Evolutionary conservation across 495 filamentous ascomycete species (phyloP).

Genomic region (Neurospora sublineolata): DNA sequence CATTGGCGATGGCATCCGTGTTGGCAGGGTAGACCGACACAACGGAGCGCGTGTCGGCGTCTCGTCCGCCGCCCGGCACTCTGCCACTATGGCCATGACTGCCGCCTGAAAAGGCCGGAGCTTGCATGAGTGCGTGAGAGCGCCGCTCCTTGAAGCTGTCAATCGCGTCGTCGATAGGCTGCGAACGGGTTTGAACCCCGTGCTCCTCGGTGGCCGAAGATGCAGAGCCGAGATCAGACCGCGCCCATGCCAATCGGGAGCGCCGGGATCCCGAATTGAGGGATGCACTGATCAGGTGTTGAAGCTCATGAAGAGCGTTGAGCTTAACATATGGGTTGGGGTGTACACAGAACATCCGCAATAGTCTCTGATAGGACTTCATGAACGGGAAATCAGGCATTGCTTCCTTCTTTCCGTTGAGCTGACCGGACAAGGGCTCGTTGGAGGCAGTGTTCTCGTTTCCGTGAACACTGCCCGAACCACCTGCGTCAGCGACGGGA

Average conservation of each 20-base stretch:
- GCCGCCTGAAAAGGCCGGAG: conserved; percentile 12
- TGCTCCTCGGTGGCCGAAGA: conserved; percentile 24
- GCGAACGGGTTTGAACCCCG: conserved; percentile 12
- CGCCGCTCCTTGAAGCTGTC: conserved; percentile 60
- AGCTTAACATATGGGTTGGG: conserved; percentile 82
- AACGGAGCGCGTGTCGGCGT: conserved; percentile 32
- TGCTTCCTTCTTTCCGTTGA: conserved; percentile 27
- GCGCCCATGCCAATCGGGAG: conserved; percentile 22
- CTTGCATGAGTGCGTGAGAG: conserved; percentile 40
- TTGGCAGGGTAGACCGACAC: conserved; percentile 34
- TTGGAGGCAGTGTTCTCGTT: conserved; percentile 31
- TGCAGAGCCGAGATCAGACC: conserved; percentile 24
- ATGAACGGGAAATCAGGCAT: conserved; percentile 56
- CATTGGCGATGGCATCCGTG: conserved; percentile 67
- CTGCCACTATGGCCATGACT: conserved; percentile 19
- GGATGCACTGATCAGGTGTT: conserved; percentile 69
- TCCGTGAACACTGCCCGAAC: conserved; percentile 15
- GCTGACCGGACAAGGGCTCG: conserved; percentile 28
- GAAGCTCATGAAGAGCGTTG: conserved; percentile 69
- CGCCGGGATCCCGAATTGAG: conserved; percentile 40
- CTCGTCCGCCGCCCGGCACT: conserved; percentile 15
- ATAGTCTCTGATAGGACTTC: conserved; percentile 63
- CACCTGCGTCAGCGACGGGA: conserved; percentile 18
- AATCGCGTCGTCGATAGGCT: conserved; percentile 51
- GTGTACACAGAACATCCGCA: conserved; percentile 81